These are phyloP conservation scores for Dispira parvispora DNA, from an alignment of 192 early-diverging fungal genomes.

Conservation along the genomic window DNA sequence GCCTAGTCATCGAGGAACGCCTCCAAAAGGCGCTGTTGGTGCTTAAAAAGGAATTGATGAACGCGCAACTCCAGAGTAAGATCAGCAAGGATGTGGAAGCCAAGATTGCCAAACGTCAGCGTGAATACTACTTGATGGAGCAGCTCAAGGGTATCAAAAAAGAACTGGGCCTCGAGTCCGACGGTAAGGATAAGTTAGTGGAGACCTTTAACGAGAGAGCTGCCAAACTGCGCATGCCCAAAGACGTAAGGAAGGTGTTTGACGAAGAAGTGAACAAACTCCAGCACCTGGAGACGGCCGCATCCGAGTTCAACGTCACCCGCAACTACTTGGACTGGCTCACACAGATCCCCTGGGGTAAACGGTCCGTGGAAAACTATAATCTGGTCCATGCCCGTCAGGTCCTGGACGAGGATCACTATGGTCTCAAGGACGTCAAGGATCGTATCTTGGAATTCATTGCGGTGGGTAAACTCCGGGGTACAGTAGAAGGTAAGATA, in stretches of 20 bases:
- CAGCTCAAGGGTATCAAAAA: constrained; percentile 99
- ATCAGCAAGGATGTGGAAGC: constrained; percentile 95
- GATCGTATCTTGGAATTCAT: constrained; percentile 98
- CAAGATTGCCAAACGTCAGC: constrained; percentile 92
- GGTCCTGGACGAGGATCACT: constrained; percentile 98
- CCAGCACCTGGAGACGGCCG: constrained; percentile 80
- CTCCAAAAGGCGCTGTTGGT: constrained; percentile 84
- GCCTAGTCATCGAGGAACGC: constrained; percentile 73
- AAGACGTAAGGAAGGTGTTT: constrained; percentile 84
- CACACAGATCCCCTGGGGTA: constrained; percentile 94
- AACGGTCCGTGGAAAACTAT: constrained; percentile 78
- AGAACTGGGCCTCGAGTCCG: constrained; percentile 91
- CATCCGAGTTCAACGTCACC: constrained; percentile 97
- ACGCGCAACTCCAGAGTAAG: constrained; percentile 93
- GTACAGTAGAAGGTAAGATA: constrained; percentile 97
- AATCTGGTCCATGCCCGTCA: constrained; percentile 67
- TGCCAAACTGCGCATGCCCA: constrained; percentile 73
- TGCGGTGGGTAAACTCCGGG: constrained; percentile 89
- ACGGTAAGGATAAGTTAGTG: constrained; percentile 96
- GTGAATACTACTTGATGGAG: constrained; percentile 99
- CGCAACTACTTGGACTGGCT: constrained; percentile 98
- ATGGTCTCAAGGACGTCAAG: constrained; percentile 99
- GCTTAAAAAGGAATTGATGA: constrained; percentile 94
- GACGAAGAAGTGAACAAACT: constrained; percentile 94
- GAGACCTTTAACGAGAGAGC: constrained; percentile 86